Base-by-base conservation (phyloP, 2,329 filamentous ascomycete genomes). In the Cylindrodendrum hubeiense region DNA sequence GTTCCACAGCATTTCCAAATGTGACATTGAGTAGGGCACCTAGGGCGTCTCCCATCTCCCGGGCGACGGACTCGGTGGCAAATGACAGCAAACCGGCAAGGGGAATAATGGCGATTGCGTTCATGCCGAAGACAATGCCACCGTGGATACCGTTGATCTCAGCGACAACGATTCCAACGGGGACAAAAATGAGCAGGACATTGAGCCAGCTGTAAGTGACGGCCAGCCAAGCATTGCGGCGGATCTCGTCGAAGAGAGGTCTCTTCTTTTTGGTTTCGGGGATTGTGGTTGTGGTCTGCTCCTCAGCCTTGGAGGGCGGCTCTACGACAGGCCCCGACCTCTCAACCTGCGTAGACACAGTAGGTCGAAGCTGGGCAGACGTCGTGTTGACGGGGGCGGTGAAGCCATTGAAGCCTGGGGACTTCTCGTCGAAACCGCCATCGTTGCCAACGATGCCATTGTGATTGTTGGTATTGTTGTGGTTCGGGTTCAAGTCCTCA, bases 201-300 rank as follows among this genome's bases (percentile, higher is more conserved):
- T 96, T 95, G 82, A 95, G 83, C 87, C 91, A 94, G 82, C 90
- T 94, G 76, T 93, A 89, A 46, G 90, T 86, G 67, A 95, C 85
- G 69, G 85, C 80, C 77, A 90, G 88, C 75, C 82, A 80, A 68
- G 82, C 80, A 22, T 81, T 81, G 65, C 84, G 82, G 70, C 85
- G 83, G 71, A 87, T 81, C 71, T 88, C 85, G 60, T 79, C 77
- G 39, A 81, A 66, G 65, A 89, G 78, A 69, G 81, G 79, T 63
- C 79, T 83, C 50, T 70, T 63, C 26, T 62, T 65, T 13, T 51
- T 58, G 24, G 56, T 26, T 60, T 57, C 52, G 41, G 62, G 34
- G 56, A 81, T 79, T 67, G 79, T 76, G 63, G 70, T 73, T 60
- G 71, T 65, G 55, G 79, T 70, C 58, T 72, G 49, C 56, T 69